A percentile compares a stretch with the other conserved stretches of the same genome.
phyloP scores from a whole-genome alignment of 345 rosid species.

The Ricinus communis region DNA sequence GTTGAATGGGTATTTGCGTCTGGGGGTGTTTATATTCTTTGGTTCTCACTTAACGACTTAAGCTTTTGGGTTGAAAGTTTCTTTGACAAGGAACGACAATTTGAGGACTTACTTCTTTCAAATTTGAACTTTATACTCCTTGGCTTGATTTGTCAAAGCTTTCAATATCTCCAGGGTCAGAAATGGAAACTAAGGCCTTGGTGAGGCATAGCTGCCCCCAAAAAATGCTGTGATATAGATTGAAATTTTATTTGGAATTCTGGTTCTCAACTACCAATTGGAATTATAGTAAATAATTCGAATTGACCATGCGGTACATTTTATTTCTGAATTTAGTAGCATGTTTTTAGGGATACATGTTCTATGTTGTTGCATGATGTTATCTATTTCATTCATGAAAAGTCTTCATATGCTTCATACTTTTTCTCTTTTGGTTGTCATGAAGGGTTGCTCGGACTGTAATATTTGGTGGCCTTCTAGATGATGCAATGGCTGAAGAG shows the following conservation, averaged over 20 bases:
- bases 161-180: background rate
- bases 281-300: background rate
- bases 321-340: background rate
- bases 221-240: slow-evolving; percentile 1
- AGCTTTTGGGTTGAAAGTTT: too few species aligned
- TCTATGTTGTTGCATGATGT: background rate
- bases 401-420: background rate
- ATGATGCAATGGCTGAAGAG: slow-evolving; percentile 66
- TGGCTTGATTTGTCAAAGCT: background rate
- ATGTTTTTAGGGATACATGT: background rate
- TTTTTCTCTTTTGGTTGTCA: slow-evolving; percentile 18
- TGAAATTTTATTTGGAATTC: background rate
- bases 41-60: too few species aligned
- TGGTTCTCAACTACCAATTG: slow-evolving; percentile 1
- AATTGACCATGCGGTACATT: slow-evolving; percentile 1
- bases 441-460: slow-evolving; percentile 91
- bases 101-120: background rate
- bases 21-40: too few species aligned
- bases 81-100: too few species aligned
- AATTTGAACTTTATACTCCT: background rate
- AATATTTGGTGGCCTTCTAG: slow-evolving; percentile 76
- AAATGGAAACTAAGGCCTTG: background rate
- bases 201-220: background rate
- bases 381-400: background rate
- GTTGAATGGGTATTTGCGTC: too few species aligned